phyloP scores from a whole-genome alignment of 768 basidiomycete genomes.

The Pisolithus albus region DNA sequence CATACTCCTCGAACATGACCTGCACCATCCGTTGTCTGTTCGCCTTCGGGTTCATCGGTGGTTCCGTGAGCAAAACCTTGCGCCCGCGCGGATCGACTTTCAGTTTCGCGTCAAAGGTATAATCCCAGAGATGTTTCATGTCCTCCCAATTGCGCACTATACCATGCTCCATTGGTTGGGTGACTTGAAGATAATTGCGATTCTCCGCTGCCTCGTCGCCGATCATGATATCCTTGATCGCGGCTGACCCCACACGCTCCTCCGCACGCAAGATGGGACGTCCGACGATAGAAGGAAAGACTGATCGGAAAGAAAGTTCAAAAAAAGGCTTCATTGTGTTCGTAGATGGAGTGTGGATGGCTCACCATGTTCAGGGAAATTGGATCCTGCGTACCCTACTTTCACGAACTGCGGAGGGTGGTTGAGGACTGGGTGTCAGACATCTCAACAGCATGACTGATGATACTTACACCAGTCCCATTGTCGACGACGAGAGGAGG shows the following conservation, averaged over 20 bases:
- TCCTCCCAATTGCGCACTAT: constrained; percentile 99
- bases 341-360: neutral
- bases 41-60: constrained; percentile 96
- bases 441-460: constrained; percentile 3
- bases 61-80: constrained; percentile 93
- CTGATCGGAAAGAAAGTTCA: constrained; percentile 30
- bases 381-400: constrained; percentile 85
- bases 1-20: constrained; percentile 99
- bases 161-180: constrained; percentile 99
- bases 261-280: constrained; percentile 96
- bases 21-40: constrained; percentile 93
- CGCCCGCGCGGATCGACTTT: constrained; percentile 77
- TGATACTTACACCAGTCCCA: constrained; percentile 69
- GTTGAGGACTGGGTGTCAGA: neutral
- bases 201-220: constrained; percentile 94
- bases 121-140: constrained; percentile 97
- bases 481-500: constrained; percentile 77
- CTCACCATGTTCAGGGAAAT: constrained; percentile 91
- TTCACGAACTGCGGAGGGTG: constrained; percentile 67
- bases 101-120: constrained; percentile 96
- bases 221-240: constrained; percentile 97
- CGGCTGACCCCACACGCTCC: constrained; percentile 78
- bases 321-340: neutral
- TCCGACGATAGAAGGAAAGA: constrained; percentile 95
- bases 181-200: constrained; percentile 92